phyloP scores from a whole-genome alignment of 495 filamentous ascomycete species.

The Lepidopterella palustris region DNA sequence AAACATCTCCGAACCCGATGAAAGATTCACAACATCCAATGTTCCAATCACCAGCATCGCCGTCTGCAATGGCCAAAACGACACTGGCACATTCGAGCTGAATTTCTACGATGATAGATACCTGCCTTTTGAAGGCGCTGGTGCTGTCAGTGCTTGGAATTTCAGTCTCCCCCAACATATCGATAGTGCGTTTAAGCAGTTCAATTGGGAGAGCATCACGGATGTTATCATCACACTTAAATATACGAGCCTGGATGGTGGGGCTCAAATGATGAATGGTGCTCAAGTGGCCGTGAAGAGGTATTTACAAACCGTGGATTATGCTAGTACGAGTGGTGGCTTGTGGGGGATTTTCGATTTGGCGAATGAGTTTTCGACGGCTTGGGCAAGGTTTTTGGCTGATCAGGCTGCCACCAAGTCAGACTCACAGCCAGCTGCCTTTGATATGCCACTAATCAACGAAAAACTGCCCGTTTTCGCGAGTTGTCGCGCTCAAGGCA shows the following conservation, averaged over 20 bases:
- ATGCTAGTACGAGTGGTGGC: background rate
- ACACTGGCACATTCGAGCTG: conserved; percentile 34
- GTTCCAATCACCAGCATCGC: conserved; percentile 32
- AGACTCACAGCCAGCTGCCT: too few species aligned
- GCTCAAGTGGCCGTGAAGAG: background rate
- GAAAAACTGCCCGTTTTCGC: too few species aligned
- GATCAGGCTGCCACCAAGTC: too few species aligned
- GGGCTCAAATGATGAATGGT: background rate
- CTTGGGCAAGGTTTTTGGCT: background rate
- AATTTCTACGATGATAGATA: conserved; percentile 33
- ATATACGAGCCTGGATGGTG: conserved; percentile 7
- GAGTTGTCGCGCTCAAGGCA: too few species aligned
- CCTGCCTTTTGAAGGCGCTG: conserved; percentile 31
- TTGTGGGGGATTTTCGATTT: background rate
- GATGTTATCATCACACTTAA: conserved; percentile 17
- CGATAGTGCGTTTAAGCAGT: background rate
- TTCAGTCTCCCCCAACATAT: conserved; percentile 15
- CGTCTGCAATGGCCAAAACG: conserved; percentile 22
- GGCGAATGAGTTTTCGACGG: background rate
- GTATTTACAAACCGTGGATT: background rate
- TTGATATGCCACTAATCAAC: too few species aligned
- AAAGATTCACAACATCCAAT: background rate
- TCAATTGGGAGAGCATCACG: conserved; percentile 23
- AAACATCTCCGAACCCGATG: background rate
- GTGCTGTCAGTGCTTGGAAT: conserved; percentile 23